Evolutionary conservation across 2,329 filamentous ascomycete genomes (phyloP), one percentile per base, ranked within the genome.

Genomic region (Phaeomoniella chlamydospora): DNA sequence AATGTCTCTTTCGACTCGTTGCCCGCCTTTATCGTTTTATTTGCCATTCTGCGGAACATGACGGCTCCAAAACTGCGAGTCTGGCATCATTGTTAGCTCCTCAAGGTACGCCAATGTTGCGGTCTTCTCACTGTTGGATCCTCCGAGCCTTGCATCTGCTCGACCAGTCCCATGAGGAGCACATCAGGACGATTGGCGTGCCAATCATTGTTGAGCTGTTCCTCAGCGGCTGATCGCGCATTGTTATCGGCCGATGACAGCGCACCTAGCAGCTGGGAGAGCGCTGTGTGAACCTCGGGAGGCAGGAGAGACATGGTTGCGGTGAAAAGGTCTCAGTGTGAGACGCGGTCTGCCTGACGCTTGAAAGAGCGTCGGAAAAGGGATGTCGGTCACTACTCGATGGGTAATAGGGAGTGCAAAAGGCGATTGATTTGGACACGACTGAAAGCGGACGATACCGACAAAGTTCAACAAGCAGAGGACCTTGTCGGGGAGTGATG

Each of bases 191-290:
- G 74, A 39, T 74, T 70, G 42, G 67, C 65, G 22, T 86, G 81
- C 90, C 90, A 98, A 68, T 86, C 87, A 60, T 75, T 83, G 57
- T 85, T 83, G 43, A 98, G 67, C 57, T 87, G 80, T 45, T 92
- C 84, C 61, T 98, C 90, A 36, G 88, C 88, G 57, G 84, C 76
- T 18, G 81, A 75, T 55, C 90, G 80, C 49, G 84, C 70, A 39
- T 69, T 68, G 64, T 98, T 98, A 64, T 98, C 88, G 49, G 85
- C 65, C 33, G 84, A 88, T 63, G 90, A 82, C 45, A 98, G 74
- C 48, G 80, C 87, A 63, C 82, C 77, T 55, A 98, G 70, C 47
- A 98, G 76, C 71, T 87, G 80, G 45, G 72, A 70, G 52, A 98
- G 77, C 64, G 88, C 84, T 49, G 76, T 70, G 58, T 90, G 82